Conservation (phyloP, 2,329 filamentous ascomycete genomes). For the Xylariaceae sp. region DNA sequence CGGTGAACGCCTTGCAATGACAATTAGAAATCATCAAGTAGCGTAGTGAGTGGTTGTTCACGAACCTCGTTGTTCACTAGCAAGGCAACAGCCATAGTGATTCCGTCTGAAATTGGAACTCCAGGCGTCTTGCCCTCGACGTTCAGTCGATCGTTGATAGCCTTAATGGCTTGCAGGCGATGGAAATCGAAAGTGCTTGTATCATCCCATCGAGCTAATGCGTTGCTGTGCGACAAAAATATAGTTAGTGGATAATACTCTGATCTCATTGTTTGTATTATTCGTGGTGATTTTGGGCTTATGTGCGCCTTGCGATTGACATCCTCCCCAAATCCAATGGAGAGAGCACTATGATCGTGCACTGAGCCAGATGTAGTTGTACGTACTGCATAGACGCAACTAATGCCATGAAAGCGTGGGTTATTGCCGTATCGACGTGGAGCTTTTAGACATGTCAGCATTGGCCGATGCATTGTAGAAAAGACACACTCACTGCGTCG, state of each 20-base stretch:
- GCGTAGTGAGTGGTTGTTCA: background rate
- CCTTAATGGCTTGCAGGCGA: slow-evolving; percentile 31
- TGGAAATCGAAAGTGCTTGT: slow-evolving; percentile 33
- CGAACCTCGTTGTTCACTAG: slow-evolving; percentile 31
- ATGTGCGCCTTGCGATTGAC: background rate
- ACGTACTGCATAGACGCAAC: slow-evolving; percentile 32
- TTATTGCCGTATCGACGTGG: slow-evolving; percentile 30
- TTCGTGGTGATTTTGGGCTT: no score
- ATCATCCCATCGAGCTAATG: slow-evolving; percentile 31
- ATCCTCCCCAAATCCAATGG: background rate
- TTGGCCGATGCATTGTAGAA: background rate
- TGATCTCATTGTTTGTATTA: background rate
- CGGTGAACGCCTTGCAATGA: slow-evolving; percentile 25
- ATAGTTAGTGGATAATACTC: slow-evolving; percentile 4
- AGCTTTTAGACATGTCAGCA: slow-evolving; percentile 21
- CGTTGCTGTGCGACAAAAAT: slow-evolving; percentile 16
- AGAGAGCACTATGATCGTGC: background rate
- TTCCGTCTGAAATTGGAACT: slow-evolving; percentile 30
- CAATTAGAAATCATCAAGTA: background rate
- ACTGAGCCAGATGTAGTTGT: background rate
- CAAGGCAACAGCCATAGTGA: slow-evolving; percentile 31
- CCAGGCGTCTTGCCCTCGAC: slow-evolving; percentile 28
- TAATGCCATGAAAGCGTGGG: slow-evolving; percentile 32
- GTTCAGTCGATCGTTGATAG: slow-evolving; percentile 30
- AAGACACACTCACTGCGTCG: slow-evolving; percentile 23